Conservation (phyloP, 768 basidiomycete genomes). For the Mycena kentingensis region DNA sequence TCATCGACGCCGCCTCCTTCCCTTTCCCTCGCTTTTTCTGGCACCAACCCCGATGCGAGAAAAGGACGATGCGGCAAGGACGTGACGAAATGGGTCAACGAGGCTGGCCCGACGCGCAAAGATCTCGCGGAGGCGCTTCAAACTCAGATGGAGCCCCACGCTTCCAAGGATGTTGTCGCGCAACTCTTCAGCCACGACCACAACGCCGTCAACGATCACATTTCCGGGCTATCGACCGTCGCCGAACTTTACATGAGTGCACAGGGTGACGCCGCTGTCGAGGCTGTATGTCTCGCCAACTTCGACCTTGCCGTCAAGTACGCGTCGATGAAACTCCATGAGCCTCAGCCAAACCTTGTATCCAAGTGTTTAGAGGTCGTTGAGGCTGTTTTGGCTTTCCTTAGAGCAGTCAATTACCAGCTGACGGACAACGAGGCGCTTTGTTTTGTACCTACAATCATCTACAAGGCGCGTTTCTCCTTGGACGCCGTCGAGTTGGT, state of each 20-base stretch:
- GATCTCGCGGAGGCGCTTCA: conserved; percentile 86
- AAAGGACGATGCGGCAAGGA: conserved; percentile 74
- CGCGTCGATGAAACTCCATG: conserved; percentile 83
- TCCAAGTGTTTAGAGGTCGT: conserved; percentile 88
- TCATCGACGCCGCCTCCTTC: conserved; percentile 35
- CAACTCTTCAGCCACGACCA: conserved; percentile 95
- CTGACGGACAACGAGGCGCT: conserved; percentile 84
- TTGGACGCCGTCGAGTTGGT: background rate
- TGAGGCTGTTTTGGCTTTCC: conserved; percentile 73
- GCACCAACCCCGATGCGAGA: conserved; percentile 62
- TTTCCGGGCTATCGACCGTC: conserved; percentile 72
- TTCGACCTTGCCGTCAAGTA: conserved; percentile 94
- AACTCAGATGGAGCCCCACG: conserved; percentile 87
- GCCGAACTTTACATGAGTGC: conserved; percentile 73
- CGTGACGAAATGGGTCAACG: conserved; percentile 79
- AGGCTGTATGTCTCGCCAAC: conserved; percentile 76
- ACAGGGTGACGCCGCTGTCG: conserved; percentile 56
- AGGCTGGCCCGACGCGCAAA: conserved; percentile 78
- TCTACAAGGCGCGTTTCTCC: conserved; percentile 70
- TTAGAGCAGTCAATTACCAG: conserved; percentile 73
- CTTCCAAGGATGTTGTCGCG: conserved; percentile 71
- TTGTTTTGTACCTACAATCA: conserved; percentile 86
- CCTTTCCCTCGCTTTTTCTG: conserved; percentile 47
- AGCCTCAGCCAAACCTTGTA: conserved; percentile 87
- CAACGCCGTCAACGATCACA: conserved; percentile 89